Conservation (phyloP, 1,284 basidiomycete species). For the Trichosporon faecale region DNA sequence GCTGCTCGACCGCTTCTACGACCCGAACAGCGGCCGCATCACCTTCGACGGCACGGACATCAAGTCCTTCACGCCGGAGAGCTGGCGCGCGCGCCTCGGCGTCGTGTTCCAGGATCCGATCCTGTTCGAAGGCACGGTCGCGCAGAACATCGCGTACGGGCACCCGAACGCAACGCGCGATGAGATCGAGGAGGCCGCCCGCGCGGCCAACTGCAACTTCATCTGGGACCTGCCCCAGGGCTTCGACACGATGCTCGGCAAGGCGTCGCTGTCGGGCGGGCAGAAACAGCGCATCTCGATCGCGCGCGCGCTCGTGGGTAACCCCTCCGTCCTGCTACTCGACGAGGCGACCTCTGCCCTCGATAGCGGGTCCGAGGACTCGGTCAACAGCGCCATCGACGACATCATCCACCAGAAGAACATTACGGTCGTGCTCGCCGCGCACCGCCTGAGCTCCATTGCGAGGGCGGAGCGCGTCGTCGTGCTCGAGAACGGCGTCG, state of each 20-base stretch:
- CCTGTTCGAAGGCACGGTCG: slow-evolving; percentile 73
- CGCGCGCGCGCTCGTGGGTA: slow-evolving; percentile 54
- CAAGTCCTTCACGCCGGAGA: slow-evolving; percentile 71
- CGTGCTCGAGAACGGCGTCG: slow-evolving; percentile 78
- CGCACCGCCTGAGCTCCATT: slow-evolving; percentile 80
- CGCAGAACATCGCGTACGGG: slow-evolving; percentile 91
- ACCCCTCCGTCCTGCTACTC: slow-evolving; percentile 55
- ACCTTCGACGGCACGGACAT: slow-evolving; percentile 88
- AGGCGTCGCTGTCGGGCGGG: slow-evolving; percentile 53
- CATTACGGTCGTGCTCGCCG: slow-evolving; percentile 84
- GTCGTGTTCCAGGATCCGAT: slow-evolving; percentile 72
- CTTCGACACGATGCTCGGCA: slow-evolving; percentile 63
- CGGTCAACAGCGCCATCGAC: slow-evolving; percentile 82
- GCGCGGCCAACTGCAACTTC: slow-evolving; percentile 92
- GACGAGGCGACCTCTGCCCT: slow-evolving; percentile 63
- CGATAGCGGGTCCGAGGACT: slow-evolving; percentile 82
- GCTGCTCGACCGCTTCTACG: slow-evolving; percentile 86
- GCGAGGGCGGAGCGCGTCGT: slow-evolving; percentile 79
- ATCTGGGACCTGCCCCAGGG: slow-evolving; percentile 86
- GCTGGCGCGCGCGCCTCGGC: slow-evolving; percentile 82
- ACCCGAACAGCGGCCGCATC: slow-evolving; percentile 75
- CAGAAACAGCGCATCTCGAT: slow-evolving; percentile 57
- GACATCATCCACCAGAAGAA: slow-evolving; percentile 71
- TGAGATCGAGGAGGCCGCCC: slow-evolving; percentile 82
- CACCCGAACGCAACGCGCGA: slow-evolving; percentile 67